phyloP scores from a whole-genome alignment of 2,329 filamentous ascomycete genomes.

The Orbilia oligospora region DNA sequence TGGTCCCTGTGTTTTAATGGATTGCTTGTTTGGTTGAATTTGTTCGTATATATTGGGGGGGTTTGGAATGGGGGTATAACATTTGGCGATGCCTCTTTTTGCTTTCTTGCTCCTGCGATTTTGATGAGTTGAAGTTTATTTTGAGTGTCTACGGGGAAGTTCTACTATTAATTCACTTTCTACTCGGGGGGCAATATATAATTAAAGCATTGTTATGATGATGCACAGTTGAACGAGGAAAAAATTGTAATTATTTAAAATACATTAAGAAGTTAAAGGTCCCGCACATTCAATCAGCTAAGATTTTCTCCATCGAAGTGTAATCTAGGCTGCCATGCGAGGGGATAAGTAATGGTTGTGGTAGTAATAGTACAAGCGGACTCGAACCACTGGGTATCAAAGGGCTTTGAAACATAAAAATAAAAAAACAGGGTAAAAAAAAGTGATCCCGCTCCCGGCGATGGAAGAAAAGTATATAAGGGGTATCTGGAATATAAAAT shows the following conservation, averaged over 20 bases:
- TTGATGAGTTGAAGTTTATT: too few species aligned
- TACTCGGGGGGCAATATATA: too few species aligned
- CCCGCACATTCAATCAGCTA: neutral
- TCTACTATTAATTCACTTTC: too few species aligned
- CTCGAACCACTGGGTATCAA: conserved; percentile 39
- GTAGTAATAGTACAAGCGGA: conserved; percentile 18
- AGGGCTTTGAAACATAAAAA: conserved; percentile 25
- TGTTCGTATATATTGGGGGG: neutral
- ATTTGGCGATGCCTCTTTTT: conserved; percentile 2
- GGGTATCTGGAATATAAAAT: conserved; percentile 37
- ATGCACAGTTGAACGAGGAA: neutral
- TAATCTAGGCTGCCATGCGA: neutral
- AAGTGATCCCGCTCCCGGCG: conserved; percentile 14
- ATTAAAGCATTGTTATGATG: too few species aligned
- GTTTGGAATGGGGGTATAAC: neutral
- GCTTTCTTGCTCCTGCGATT: neutral
- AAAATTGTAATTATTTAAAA: conserved; percentile 10
- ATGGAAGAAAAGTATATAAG: conserved; percentile 1
- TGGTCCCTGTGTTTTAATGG: neutral
- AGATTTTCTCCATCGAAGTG: neutral
- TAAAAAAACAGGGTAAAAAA: too few species aligned
- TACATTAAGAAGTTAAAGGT: conserved; percentile 24
- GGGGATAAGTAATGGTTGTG: neutral
- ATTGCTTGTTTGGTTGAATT: conserved; percentile 1
- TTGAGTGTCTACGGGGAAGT: too few species aligned